Evolutionary conservation across 768 basidiomycete genomes (phyloP), one percentile per base, ranked within the genome.

Genomic region (Boletus rex-veris): DNA sequence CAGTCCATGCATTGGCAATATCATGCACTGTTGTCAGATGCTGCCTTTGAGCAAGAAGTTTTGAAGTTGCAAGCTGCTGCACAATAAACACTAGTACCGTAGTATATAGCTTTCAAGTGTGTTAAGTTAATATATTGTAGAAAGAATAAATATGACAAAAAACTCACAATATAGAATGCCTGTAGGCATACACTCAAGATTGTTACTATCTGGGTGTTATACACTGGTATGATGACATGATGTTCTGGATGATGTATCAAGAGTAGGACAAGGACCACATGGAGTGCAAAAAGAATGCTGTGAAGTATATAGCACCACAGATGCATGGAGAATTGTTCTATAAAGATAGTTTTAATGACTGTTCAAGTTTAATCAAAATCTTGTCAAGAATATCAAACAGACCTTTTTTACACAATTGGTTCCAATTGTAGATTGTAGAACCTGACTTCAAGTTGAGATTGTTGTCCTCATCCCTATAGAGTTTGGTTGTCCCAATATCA

Each of bases 1-100:
- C 62, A 15, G 46, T 48, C 66, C 66, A 67, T 14, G 67, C 62
- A 3, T 41, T 31, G 19, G 50, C 7, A 14, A 48, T 33, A 40
- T 66, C 66, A 45, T 66, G 63, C 1, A 61, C 44, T 26, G 49
- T 36, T 30, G 66, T 66, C 5, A 67, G 2, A 3, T 55, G 54
- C 15, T 64, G 56, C 1, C 35, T 19, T 9, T 51, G 28, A 8
- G 37, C 36, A 16, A 64, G 28, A 0, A 54, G 33, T 1, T 21
- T 33, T 10, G 39, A 48, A 9, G 55, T 33, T 9, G 64, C 54
- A 18, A 64, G 54, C 15, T 54, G 53, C 21, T 68, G 66, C 19
- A 55, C 58, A 2, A 65, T 14, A 26, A 58, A 61, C 7, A 66
- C 58, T 26, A 66, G 48, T 5, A 19, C 30, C 33, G 50, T 51